phyloP scores from a whole-genome alignment of 345 rosid species.

The Eucalyptus melliodora region DNA sequence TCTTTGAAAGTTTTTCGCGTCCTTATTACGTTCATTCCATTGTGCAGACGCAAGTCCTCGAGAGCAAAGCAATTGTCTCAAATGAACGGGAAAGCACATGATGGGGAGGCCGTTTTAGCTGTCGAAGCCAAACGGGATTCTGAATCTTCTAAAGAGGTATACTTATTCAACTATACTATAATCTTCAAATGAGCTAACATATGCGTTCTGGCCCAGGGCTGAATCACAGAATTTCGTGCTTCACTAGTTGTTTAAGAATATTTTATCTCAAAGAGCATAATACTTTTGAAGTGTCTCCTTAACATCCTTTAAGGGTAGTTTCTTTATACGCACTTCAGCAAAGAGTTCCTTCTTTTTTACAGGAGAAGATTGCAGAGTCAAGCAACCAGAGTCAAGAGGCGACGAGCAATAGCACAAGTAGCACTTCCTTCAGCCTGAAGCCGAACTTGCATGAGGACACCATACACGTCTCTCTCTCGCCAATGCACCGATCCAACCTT shows the following conservation, averaged over 20 bases:
- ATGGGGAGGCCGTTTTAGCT: background rate
- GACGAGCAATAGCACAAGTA: slow-evolving; percentile 7
- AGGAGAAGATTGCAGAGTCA: slow-evolving; percentile 17
- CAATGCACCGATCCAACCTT: background rate
- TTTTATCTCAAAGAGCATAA: background rate
- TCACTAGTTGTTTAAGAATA: background rate
- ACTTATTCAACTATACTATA: background rate
- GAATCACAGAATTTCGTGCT: background rate
- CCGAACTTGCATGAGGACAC: background rate
- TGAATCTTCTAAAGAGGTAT: slow-evolving; percentile 40
- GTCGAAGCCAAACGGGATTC: slow-evolving; percentile 4
- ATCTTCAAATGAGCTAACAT: background rate
- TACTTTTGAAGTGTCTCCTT: background rate
- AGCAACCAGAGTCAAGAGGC: slow-evolving; percentile 7
- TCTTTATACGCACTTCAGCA: background rate
- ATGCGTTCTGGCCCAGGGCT: background rate
- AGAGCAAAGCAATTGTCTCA: slow-evolving; percentile 3
- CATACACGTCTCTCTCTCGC: slow-evolving; percentile 21
- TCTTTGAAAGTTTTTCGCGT: background rate
- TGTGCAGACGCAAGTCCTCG: background rate
- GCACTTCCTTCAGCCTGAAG: slow-evolving; percentile 1
- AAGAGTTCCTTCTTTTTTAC: background rate
- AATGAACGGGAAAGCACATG: background rate
- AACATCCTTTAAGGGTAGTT: background rate
- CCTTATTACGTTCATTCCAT: background rate